Base-by-base conservation (phyloP, 371 early-diverging fungal genomes). In the Dichotomocladium elegans region DNA sequence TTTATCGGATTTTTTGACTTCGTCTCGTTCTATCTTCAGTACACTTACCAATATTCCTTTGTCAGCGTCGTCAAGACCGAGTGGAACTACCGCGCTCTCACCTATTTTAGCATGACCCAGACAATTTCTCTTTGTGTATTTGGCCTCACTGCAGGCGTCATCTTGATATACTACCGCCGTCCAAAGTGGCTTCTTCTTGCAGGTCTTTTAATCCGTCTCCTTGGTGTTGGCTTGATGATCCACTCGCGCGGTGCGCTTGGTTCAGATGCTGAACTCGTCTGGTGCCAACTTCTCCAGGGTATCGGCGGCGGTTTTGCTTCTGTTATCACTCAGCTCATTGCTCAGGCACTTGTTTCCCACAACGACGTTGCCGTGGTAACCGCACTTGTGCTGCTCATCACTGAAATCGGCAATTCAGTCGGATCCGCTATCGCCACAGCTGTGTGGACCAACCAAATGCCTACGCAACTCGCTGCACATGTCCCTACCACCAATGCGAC, bases 201-300 rank as follows among this genome's bases (percentile, higher is more conserved):
- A 40, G 79, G 79, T 49, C 60, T 68, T 27, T 40, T 60, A 11
- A 31, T 71, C 21, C 56, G 60, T 54, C 60, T 71, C 3, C 26
- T 68, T 10, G 74, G 76, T 52, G 57, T 68, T 34, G 79, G 76
- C n/a, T 34, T 75, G 5, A 75, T 79, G 79, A 75, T 79, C 33
- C 70, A 64, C 11, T 61, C 79, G 33, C 71, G 79, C 29, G 49
- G 51, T 43, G 69, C 76, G 1, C 43, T 48, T 2, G 63, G 73
- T 2, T 59, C 65, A 3, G 63, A 65, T 57, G 71, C 55, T 19
- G 65, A 68, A 53, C 64, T 78, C 19, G 70, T 73, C 24, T 62
- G 70, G 30, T 66, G 68, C 3, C 76, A 78, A 47, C 49, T 68
- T 19, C 47, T 78, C 46, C 65, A 66, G 50, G 79, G 79, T 51